Conservation (phyloP, 495 filamentous ascomycete species). For the Arthonia radiata region DNA sequence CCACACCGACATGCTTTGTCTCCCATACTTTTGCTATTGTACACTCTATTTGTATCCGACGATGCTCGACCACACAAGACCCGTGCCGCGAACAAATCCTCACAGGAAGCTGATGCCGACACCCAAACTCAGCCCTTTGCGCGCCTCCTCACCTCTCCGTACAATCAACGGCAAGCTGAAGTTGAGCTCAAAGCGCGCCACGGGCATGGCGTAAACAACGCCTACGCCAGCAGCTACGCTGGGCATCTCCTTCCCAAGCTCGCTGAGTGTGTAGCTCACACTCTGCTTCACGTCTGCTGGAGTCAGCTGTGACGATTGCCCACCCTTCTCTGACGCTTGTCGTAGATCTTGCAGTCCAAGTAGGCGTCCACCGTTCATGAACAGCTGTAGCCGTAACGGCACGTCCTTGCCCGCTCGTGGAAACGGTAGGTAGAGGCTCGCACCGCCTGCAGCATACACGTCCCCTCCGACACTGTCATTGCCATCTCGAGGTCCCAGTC, state of each 20-base stretch:
- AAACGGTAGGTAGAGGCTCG: slow-evolving; percentile 61
- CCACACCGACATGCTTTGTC: too few relatives aligned
- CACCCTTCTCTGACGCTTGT: slow-evolving; percentile 18
- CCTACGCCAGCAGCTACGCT: slow-evolving; percentile 74
- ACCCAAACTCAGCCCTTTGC: slow-evolving; percentile 81
- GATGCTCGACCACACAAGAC: too few relatives aligned
- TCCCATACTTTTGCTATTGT: too few relatives aligned
- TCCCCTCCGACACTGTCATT: slow-evolving; percentile 73
- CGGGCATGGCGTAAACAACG: slow-evolving; percentile 76
- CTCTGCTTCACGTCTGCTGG: slow-evolving; percentile 27
- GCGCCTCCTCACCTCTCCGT: slow-evolving; percentile 54
- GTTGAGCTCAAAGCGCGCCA: slow-evolving; percentile 84
- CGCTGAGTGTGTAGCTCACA: slow-evolving; percentile 26
- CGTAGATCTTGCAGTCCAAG: slow-evolving; percentile 48
- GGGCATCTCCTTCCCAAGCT: slow-evolving; percentile 50
- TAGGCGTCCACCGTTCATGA: slow-evolving; percentile 71
- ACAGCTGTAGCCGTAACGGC: slow-evolving; percentile 70
- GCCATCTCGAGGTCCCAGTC: slow-evolving; percentile 70
- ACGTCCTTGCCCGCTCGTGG: slow-evolving; percentile 53
- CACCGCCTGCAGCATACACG: slow-evolving; percentile 65
- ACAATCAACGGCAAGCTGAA: slow-evolving; percentile 70
- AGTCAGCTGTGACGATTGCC: slow-evolving; percentile 19
- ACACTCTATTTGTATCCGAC: too few relatives aligned
- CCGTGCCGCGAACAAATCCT: too few relatives aligned
- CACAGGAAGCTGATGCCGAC: slow-evolving; percentile 88